Base-by-base conservation (phyloP, 2,329 filamentous ascomycete species). In the Epichloe festucae region DNA sequence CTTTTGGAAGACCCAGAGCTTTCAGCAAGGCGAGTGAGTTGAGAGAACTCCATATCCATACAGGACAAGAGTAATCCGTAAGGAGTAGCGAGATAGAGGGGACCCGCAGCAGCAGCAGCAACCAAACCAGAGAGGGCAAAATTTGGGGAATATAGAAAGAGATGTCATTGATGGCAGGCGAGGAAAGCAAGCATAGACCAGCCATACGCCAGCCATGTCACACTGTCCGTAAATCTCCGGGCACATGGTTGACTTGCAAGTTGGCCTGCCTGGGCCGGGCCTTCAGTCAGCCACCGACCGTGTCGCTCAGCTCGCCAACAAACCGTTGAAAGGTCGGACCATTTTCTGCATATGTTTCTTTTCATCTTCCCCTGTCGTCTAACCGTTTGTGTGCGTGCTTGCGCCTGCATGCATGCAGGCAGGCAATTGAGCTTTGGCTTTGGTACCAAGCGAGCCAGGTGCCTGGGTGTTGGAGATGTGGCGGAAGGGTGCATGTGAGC, bases 401-500 rank as follows among this genome's bases (percentile, higher is more conserved):
- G 40, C 17, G 10, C 40, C 40, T 21, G 10, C 31, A 35, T 7
- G 47, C n/a, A 21, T 5, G 42, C 23, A 49, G 34, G 42, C 23
- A 49, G 34, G 47, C 38, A 35, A 21, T 23, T 2, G 39, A 35
- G 23, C n/a, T 46, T 11, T 19, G 41, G 31, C 23, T 8, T 38
- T 39, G 31, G 41, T 45, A 21, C 27, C 19, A 31, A 48, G 42
- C 40, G 19, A 44, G 44, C 39, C 38, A 50, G 44, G 35, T 36
- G 46, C 36, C 19, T 46, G 15, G 47, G 27, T 50, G 17, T 42
- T 47, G 42, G 47, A 27, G 34, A 14, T 17, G 27, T 39, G 19
- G 39, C 48, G 51, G 36, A 23, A 46, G 14, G 35, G 19, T 53
- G 39, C 34, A 47, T 44, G 44, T n/a, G 42, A 49, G 48, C 19